phyloP scores from a whole-genome alignment of 2,329 filamentous ascomycete genomes.

The Septoria petroselini region DNA sequence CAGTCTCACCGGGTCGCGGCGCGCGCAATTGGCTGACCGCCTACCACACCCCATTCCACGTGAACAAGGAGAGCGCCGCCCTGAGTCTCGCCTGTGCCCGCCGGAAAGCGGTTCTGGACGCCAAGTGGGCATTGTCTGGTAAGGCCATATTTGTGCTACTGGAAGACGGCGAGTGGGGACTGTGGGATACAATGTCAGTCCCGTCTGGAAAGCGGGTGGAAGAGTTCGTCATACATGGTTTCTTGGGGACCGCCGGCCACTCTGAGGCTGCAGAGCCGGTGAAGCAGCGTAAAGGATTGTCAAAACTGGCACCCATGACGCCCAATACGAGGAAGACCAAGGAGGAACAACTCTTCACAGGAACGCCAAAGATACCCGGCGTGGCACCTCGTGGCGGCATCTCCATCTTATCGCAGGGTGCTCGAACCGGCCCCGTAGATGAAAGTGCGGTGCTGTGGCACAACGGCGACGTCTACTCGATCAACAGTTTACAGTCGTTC shows the following conservation, averaged over 20 bases:
- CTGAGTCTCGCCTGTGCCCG: constrained; percentile 35
- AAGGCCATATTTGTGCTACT: constrained; percentile 48
- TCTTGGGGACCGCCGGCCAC: constrained; percentile 28
- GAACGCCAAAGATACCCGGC: constrained; percentile 36
- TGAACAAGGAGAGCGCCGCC: constrained; percentile 19
- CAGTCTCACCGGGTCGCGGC: background rate
- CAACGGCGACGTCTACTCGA: constrained; percentile 44
- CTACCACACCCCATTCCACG: constrained; percentile 31
- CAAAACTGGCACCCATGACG: constrained; percentile 49
- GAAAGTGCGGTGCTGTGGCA: constrained; percentile 50
- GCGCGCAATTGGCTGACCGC: constrained; percentile 33
- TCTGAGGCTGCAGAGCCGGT: constrained; percentile 24
- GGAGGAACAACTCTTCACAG: constrained; percentile 46
- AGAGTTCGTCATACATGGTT: constrained; percentile 34
- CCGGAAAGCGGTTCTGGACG: constrained; percentile 50
- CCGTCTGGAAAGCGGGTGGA: constrained; percentile 25
- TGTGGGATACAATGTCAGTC: constrained; percentile 45
- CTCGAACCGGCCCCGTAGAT: constrained; percentile 38
- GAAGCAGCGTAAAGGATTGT: constrained; percentile 37
- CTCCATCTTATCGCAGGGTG: constrained; percentile 38
- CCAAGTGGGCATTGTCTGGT: constrained; percentile 48
- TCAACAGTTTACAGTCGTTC: constrained; percentile 46
- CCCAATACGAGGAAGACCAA: constrained; percentile 50
- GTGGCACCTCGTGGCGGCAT: constrained; percentile 43
- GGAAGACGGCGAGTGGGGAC: constrained; percentile 52